Evolutionary conservation across 2,329 filamentous ascomycete species (phyloP).

Genomic region (Talaromyces sp.): DNA sequence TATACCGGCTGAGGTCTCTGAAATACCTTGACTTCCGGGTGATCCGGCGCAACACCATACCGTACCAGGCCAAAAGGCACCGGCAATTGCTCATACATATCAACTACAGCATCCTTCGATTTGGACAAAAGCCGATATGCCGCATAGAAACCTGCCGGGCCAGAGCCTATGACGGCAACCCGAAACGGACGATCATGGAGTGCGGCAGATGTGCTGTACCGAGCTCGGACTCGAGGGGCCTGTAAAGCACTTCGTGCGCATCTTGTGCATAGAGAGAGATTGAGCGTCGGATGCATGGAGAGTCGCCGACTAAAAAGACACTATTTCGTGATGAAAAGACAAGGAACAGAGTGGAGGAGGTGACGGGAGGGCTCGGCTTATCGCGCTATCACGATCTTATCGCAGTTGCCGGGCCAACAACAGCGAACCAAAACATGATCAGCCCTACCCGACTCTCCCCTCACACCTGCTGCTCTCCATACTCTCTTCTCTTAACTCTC

Average conservation of each 20-base stretch:
- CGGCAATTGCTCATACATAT: slow-evolving; percentile 95
- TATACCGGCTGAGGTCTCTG: background rate
- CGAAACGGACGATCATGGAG: slow-evolving; percentile 58
- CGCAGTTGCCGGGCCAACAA: slow-evolving; percentile 14
- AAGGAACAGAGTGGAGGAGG: background rate
- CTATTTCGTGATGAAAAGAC: background rate
- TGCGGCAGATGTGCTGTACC: slow-evolving; percentile 27
- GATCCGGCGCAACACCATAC: slow-evolving; percentile 95
- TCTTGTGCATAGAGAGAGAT: slow-evolving; percentile 11
- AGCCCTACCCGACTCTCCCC: background rate
- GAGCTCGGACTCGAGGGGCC: slow-evolving; percentile 6
- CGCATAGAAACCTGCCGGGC: slow-evolving; percentile 94
- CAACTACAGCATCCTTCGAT: slow-evolving; percentile 67
- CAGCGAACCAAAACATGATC: slow-evolving; percentile 14
- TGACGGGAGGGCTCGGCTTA: slow-evolving; percentile 6
- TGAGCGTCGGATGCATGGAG: too few species aligned
- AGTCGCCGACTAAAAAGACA: too few species aligned
- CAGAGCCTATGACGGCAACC: slow-evolving; percentile 86
- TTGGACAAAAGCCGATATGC: slow-evolving; percentile 79
- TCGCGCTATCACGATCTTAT: slow-evolving; percentile 10
- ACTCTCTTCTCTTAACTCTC: slow-evolving; percentile 16
- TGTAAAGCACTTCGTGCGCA: slow-evolving; percentile 12
- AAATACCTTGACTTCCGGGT: slow-evolving; percentile 89
- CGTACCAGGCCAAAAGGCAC: slow-evolving; percentile 90
- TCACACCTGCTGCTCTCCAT: slow-evolving; percentile 17